Conservation (phyloP, 495 filamentous ascomycete genomes). For the Penicillium coffeae region DNA sequence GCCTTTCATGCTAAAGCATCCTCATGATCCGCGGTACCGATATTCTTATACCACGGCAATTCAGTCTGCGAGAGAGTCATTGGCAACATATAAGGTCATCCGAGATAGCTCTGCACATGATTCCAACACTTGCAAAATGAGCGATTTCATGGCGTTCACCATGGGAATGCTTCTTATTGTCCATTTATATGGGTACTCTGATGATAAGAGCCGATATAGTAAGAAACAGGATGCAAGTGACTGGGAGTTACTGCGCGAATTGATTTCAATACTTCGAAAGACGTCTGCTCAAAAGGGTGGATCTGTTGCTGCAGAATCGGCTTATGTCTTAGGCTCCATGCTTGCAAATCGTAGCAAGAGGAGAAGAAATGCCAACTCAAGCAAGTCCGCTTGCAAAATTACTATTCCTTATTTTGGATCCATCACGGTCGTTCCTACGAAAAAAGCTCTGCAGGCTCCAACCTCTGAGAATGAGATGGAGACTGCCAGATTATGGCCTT, state of each 20-base stretch:
- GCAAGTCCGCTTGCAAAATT: no score
- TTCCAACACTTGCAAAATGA: slow-evolving; percentile 47
- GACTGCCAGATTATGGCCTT: not conserved
- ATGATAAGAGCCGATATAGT: slow-evolving; percentile 17
- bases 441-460: slow-evolving; percentile 17
- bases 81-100: slow-evolving; percentile 40
- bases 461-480: slow-evolving; percentile 2
- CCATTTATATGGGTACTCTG: slow-evolving; percentile 41
- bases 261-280: slow-evolving; percentile 37
- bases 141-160: slow-evolving; percentile 55
- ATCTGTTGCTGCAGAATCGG: slow-evolving; percentile 45
- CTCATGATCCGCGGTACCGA: slow-evolving; percentile 35
- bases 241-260: slow-evolving; percentile 40
- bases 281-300: slow-evolving; percentile 40
- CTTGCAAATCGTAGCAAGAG: slow-evolving; percentile 2
- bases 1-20: slow-evolving; percentile 52
- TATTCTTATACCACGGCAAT: slow-evolving; percentile 41
- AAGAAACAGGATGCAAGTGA: slow-evolving; percentile 40
- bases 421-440: slow-evolving; percentile 29
- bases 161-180: slow-evolving; percentile 47
- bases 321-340: slow-evolving; percentile 38
- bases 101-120: slow-evolving; percentile 32
- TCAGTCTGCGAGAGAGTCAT: slow-evolving; percentile 44
- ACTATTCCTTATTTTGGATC: slow-evolving; percentile 47
- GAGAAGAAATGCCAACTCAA: slow-evolving; percentile 3